Conservation (phyloP, 495 filamentous ascomycete genomes). For the Podospora conica region DNA sequence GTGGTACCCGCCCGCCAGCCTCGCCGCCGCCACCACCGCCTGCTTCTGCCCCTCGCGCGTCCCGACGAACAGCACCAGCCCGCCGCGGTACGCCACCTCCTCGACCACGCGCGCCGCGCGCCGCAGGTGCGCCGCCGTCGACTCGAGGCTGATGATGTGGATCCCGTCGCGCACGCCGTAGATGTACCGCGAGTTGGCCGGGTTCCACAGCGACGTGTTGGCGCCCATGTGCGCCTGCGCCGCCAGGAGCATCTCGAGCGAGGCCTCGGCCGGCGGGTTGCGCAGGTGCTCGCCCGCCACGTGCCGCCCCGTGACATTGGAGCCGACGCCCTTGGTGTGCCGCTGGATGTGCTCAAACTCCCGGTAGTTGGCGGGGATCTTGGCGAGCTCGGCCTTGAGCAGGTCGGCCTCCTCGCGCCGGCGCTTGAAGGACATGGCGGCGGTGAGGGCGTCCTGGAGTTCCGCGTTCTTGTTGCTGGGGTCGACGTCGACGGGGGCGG, state of each 20-base stretch:
- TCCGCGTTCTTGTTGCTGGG: neutral
- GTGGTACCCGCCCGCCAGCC: constrained; percentile 73
- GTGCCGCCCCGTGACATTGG: constrained; percentile 52
- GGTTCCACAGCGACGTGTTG: constrained; percentile 89
- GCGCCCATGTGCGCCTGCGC: constrained; percentile 89
- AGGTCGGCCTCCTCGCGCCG: constrained; percentile 2
- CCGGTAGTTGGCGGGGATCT: constrained; percentile 27
- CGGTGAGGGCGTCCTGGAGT: constrained; percentile 11
- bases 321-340: constrained; percentile 45
- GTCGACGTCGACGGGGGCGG: neutral
- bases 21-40: constrained; percentile 71
- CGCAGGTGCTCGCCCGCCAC: constrained; percentile 58
- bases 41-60: constrained; percentile 72
- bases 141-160: constrained; percentile 89
- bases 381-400: constrained; percentile 21
- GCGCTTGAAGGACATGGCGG: neutral
- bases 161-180: constrained; percentile 83
- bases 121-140: constrained; percentile 78
- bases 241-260: constrained; percentile 87
- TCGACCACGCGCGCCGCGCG: constrained; percentile 84
- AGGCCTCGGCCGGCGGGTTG: constrained; percentile 73
- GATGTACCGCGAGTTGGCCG: constrained; percentile 90
- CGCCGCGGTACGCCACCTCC: constrained; percentile 75
- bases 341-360: constrained; percentile 20
- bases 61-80: constrained; percentile 85